Conservation (phyloP, 1,139 yeast species). For the Kodamaea suecica region DNA sequence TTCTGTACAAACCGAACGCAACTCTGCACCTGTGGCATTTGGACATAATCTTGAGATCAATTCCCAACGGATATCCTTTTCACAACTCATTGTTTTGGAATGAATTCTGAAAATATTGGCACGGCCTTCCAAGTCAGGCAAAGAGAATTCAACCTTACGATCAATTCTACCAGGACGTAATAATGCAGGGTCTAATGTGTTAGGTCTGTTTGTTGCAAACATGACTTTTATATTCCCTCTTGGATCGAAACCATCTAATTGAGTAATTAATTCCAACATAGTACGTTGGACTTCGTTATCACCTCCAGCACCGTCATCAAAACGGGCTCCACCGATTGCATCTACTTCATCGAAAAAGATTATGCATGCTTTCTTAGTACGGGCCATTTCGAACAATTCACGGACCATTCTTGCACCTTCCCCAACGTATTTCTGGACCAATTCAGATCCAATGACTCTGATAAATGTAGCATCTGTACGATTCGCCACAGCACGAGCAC, state of each 20-base stretch:
- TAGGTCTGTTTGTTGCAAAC: constrained; percentile 99
- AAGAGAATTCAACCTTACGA: constrained; percentile 93
- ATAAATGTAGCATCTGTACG: constrained; percentile 98
- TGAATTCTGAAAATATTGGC: constrained; percentile 97
- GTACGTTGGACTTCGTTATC: constrained; percentile 99
- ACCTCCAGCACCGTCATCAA: constrained; percentile 99
- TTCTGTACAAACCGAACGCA: constrained; percentile 36
- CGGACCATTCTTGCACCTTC: constrained; percentile 99
- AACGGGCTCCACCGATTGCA: constrained; percentile 98
- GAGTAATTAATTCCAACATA: constrained; percentile 96
- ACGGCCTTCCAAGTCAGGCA: constrained; percentile 96
- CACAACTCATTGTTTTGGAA: constrained; percentile 95
- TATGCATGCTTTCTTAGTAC: constrained; percentile 95
- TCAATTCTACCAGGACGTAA: constrained; percentile 98
- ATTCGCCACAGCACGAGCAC: constrained; percentile 98
- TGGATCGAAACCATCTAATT: constrained; percentile 96
- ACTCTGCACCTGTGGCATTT: constrained; percentile 97
- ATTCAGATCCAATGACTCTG: constrained; percentile 95
- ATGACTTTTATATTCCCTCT: constrained; percentile 97
- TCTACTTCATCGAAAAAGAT: constrained; percentile 96
- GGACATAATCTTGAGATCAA: constrained; percentile 95
- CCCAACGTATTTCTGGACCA: constrained; percentile 97
- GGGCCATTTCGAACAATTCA: constrained; percentile 97
- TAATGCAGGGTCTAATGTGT: constrained; percentile 95
- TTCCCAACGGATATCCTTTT: constrained; percentile 97